Percentiles rank a stretch among this genome's conserved stretches.
phyloP scores from a whole-genome alignment of 2,329 filamentous ascomycete genomes.

The Coniochaeta prunicola region DNA sequence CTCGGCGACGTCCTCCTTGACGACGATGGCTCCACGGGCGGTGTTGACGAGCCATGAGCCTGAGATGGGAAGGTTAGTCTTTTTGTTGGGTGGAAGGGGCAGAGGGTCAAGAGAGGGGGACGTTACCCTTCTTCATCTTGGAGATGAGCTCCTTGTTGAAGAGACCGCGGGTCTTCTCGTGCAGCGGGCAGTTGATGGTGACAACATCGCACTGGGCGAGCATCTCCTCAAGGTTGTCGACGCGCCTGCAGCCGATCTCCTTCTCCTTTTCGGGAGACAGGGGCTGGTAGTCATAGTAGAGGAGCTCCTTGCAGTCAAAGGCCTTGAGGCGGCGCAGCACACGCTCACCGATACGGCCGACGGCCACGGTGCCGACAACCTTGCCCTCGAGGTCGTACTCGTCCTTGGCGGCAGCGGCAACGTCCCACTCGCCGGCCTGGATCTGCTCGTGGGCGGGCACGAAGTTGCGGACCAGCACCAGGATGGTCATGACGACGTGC shows the following conservation, averaged over 20 bases:
- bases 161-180: slow-evolving; percentile 92
- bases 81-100: not conserved
- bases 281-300: slow-evolving; percentile 99
- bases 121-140: slow-evolving; percentile 94
- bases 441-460: slow-evolving; percentile 96
- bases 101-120: not conserved
- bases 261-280: slow-evolving; percentile 77
- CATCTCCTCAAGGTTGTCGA: slow-evolving; percentile 88
- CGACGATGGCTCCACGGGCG: slow-evolving; percentile 94
- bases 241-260: slow-evolving; percentile 91
- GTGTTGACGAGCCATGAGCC: slow-evolving; percentile 98
- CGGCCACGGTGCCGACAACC: slow-evolving; percentile 94
- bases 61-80: slow-evolving; percentile 20
- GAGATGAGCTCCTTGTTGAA: slow-evolving; percentile 98
- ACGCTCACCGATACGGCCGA: slow-evolving; percentile 96
- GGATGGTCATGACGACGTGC: slow-evolving; percentile 99
- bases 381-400: slow-evolving; percentile 97
- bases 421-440: slow-evolving; percentile 83
- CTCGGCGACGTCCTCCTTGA: slow-evolving; percentile 97
- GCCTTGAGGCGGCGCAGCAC: slow-evolving; percentile 92
- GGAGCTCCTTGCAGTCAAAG: slow-evolving; percentile 98
- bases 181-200: slow-evolving; percentile 98
- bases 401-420: slow-evolving; percentile 93
- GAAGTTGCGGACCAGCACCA: slow-evolving; percentile 94
- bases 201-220: slow-evolving; percentile 90